phyloP scores from a whole-genome alignment of 768 basidiomycete genomes.

The Xerocomellus amylosporus region DNA sequence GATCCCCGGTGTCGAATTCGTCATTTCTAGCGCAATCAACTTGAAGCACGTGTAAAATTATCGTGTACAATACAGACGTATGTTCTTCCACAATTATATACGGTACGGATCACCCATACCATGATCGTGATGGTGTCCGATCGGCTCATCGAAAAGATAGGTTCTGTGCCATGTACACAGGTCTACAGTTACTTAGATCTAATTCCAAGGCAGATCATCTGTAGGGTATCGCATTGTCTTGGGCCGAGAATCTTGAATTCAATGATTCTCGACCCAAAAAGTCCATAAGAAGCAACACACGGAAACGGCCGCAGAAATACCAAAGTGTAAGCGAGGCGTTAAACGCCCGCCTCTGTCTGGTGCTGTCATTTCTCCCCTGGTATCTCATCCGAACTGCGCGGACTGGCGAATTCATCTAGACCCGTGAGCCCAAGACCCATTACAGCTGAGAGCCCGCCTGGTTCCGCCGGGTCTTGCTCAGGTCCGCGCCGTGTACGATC shows the following conservation, averaged over 20 bases:
- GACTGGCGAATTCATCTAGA: conserved; percentile 18
- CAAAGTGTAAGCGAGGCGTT: background rate
- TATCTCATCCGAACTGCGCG: conserved; percentile 12
- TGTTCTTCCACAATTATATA: background rate
- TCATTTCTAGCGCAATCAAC: background rate
- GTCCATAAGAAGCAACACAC: background rate
- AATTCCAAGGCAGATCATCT: background rate
- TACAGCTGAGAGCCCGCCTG: conserved; percentile 23
- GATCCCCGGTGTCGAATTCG: background rate
- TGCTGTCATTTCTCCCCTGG: conserved; percentile 9
- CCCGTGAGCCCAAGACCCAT: conserved; percentile 28
- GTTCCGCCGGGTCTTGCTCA: conserved; percentile 11
- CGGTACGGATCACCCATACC: background rate
- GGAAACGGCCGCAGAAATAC: background rate
- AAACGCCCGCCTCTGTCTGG: background rate
- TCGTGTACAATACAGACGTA: background rate
- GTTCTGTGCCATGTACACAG: no score
- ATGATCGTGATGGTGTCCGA: no score
- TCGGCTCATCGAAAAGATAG: background rate
- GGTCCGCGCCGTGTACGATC: conserved; percentile 2
- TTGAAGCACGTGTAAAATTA: background rate
- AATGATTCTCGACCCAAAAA: background rate
- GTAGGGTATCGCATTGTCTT: background rate
- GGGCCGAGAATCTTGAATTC: background rate
- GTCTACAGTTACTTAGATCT: background rate